Base-by-base conservation (phyloP, 495 filamentous ascomycete species). In the Beverwykella pulmonaria region DNA sequence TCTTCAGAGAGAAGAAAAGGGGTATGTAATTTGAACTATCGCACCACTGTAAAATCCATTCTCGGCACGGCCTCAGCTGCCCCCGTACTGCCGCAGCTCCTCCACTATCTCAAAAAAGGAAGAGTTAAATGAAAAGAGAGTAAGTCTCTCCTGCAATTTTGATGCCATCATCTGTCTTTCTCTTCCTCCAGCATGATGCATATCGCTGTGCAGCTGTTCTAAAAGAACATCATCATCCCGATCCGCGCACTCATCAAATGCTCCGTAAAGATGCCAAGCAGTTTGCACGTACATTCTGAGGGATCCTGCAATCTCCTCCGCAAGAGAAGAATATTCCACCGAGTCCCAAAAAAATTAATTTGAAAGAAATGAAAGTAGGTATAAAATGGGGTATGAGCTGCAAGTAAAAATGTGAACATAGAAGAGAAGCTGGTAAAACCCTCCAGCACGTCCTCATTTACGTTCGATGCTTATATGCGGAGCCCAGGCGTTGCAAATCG, bases 401-500 rank as follows among this genome's bases (percentile, higher is more conserved):
- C 19, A 50, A 25, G 15, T 8, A 50, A 19, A 7, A 23, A 27
- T 50, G 48, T 27, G 25, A 50, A 27, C 48, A 50, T 3, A 50
- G 48, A 25, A 50, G 20, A 25, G 48, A 50, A 25, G 48, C 32
- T 34, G 32, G 32, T 25, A 10, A 25, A 50, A 14, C 6, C 20
- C 20, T 10, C 48, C 20, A 50, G 25, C 20, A 50, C 9, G 48
- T 7, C 48, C 15, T 50, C 53, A 41, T 22, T 8, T 25, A 57
- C 32, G 53, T 57, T 32, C 32, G 41, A 15, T 58, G 54, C 54
- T 22, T 46, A 49, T 59, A 30, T 32, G 44, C 23, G 22, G n/a
- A 32, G 44, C 52, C 56, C 56, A 23, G 56, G 56, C 56, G 30
- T 59, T 29, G 56, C 41, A 63, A 36, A 63, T 63, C 61, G 61